Conservation (phyloP, 169 alveolate genomes). For the Cyclospora cayetanensis region DNA sequence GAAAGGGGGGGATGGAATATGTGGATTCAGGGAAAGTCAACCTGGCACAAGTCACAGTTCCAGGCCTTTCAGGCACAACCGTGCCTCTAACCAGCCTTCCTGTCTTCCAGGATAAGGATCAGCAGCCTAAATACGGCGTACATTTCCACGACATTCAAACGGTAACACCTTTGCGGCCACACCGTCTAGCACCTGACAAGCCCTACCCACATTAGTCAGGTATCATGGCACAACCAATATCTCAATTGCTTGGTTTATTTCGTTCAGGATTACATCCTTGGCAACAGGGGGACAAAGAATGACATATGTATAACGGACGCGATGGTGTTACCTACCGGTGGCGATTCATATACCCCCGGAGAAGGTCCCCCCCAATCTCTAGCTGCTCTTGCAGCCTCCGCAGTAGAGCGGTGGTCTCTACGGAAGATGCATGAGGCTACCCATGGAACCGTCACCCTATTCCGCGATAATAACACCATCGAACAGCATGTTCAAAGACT, state of each 20-base stretch:
- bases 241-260: too few species aligned
- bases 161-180: too few species aligned
- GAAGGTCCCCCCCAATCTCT: conserved; percentile 8
- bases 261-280: conserved; percentile 11
- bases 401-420: conserved; percentile 11
- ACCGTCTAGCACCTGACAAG: too few species aligned
- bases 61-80: background rate
- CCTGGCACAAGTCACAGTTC: background rate
- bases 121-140: background rate
- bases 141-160: background rate
- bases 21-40: background rate
- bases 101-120: background rate
- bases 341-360: background rate
- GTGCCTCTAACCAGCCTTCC: background rate
- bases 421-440: background rate
- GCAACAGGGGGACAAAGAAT: background rate
- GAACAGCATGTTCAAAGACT: background rate
- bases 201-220: too few species aligned
- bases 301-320: conserved; percentile 25
- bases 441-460: background rate
- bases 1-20: too few species aligned
- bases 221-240: too few species aligned
- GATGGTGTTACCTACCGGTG: background rate
- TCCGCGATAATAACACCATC: background rate
- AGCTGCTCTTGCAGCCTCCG: conserved; percentile 8